phyloP scores from a whole-genome alignment of 768 basidiomycete genomes.

The Boletus rubroflammeus region DNA sequence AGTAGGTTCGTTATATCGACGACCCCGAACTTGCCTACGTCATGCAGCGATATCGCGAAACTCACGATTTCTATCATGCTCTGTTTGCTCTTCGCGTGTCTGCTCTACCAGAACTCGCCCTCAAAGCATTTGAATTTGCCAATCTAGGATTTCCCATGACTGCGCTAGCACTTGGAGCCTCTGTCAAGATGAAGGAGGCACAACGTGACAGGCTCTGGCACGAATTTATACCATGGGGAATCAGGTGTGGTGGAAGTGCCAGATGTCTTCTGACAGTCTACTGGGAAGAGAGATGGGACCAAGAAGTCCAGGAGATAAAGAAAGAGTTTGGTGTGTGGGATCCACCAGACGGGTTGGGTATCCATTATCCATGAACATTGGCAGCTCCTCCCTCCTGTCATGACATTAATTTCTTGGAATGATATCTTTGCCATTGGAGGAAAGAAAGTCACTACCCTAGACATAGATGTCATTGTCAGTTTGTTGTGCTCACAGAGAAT shows the following conservation, averaged over 20 bases:
- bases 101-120: constrained; percentile 86
- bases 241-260: constrained; percentile 74
- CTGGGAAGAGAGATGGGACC: constrained; percentile 94
- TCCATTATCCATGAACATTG: constrained; percentile 4
- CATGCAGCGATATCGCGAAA: constrained; percentile 97
- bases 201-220: constrained; percentile 58
- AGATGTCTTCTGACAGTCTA: constrained; percentile 83
- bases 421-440: background rate
- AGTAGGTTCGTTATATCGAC: constrained; percentile 88
- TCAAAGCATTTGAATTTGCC: constrained; percentile 92
- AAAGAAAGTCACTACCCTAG: background rate
- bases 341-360: constrained; percentile 48
- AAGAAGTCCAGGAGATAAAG: constrained; percentile 78
- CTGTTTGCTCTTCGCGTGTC: constrained; percentile 85
- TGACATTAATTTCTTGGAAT: background rate
- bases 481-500: too few species aligned
- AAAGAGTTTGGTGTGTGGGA: constrained; percentile 82
- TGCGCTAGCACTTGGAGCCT: constrained; percentile 65
- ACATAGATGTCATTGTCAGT: too few species aligned
- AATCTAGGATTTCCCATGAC: constrained; percentile 91
- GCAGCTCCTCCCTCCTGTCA: background rate
- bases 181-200: constrained; percentile 27
- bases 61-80: constrained; percentile 96
- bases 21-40: constrained; percentile 97
- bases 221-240: constrained; percentile 92